A percentile compares a stretch with the other conserved stretches of the same genome.
Conservation (phyloP, 768 basidiomycete genomes). For the Stropharia rugosoannulata region DNA sequence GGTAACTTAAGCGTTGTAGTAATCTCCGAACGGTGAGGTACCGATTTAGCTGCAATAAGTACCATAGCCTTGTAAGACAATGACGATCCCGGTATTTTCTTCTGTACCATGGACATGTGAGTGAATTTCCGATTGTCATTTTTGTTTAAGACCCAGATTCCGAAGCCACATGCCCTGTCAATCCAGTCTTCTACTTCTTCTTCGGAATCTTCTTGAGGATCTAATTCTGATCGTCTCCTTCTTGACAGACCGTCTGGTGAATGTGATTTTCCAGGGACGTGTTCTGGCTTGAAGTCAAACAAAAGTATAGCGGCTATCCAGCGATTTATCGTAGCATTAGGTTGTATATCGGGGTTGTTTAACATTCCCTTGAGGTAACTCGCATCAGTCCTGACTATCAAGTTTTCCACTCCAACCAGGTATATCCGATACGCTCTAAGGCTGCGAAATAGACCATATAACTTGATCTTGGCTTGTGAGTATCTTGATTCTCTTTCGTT, state of each 20-base stretch:
- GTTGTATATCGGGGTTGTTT: constrained; percentile 29
- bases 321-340: constrained; percentile 26
- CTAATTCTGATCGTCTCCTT: not conserved
- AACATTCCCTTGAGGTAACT: constrained; percentile 33
- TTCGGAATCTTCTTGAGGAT: not conserved
- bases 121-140: not conserved
- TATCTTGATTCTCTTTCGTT: constrained; percentile 16
- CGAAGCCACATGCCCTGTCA: not conserved
- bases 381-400: constrained; percentile 28
- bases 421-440: constrained; percentile 19
- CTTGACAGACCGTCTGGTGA: constrained; percentile 21
- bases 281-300: constrained; percentile 24
- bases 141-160: not conserved
- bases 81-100: not conserved
- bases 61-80: not conserved
- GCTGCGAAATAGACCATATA: constrained; percentile 27
- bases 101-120: not conserved
- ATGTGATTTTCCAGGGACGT: constrained; percentile 17
- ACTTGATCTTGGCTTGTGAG: constrained; percentile 33
- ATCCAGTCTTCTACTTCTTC: not conserved
- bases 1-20: not conserved
- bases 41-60: not conserved
- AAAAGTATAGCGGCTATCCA: constrained; percentile 27
- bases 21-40: not conserved
- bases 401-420: constrained; percentile 23